Evolutionary conservation across 768 basidiomycete genomes (phyloP), one percentile per base, ranked within the genome.

Genomic region (Trametes sanguinea): DNA sequence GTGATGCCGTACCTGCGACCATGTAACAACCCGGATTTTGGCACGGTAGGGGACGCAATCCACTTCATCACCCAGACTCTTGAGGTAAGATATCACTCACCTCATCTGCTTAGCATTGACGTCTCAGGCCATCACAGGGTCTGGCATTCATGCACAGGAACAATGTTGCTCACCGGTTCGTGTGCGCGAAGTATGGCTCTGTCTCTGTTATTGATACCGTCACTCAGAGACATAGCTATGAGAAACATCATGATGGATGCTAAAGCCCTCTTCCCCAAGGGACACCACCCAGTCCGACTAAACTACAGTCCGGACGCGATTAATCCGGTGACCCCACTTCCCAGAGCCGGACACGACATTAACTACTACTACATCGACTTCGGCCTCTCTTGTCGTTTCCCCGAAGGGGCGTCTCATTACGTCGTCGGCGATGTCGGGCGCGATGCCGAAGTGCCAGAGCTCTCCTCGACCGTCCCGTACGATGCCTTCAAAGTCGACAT

Each of bases 321-420:
- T 11, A 70, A 72, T 1, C 59, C 67, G 1, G 52, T 76, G n/a
- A 39, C 58, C 7, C 75, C 75, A 0, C 60, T 75, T 14, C 63
- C 73, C 0, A 69, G 77, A 16, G 72, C 73, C n/a, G 70, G 73
- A 33, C 63, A 73, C 43, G 71, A 75, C 4, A 75, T 80, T 6
- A 72, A 73, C 7, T 68, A 71, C 53, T 68, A 60, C 63, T 65
- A 65, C 50, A 64, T 71, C 60, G 68, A 71, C 60, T 71, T 69
- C 54, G 68, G 65, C 0, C 51, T 67, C 0, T 64, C 66, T 0
- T 29, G 60, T 57, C 56, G 68, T 2, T 67, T 69, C 39, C 37
- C 48, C 1, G 51, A 42, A 13, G 63, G 70, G 67, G 48, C 54
- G 14, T 39, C 58, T 0, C 27, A 54, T 0, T 39, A 51, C 2